These are phyloP conservation scores for Neobulgaria alba DNA, from an alignment of 2,329 filamentous ascomycete genomes.

Conservation along the genomic window DNA sequence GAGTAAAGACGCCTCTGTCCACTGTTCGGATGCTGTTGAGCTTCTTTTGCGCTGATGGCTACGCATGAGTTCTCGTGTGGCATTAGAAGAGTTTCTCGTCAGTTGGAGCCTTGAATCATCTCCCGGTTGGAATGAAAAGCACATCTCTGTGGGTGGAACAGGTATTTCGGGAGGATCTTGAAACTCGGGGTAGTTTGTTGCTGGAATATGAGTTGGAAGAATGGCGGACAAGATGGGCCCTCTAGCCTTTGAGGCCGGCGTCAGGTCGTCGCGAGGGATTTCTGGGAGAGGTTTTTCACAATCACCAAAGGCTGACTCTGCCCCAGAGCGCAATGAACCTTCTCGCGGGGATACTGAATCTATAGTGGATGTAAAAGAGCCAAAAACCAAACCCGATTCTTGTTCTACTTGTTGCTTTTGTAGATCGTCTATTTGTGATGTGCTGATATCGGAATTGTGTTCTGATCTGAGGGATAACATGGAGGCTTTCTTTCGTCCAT, in stretches of 20 bases:
- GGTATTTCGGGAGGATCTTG: not conserved
- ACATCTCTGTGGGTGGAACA: conserved; percentile 5
- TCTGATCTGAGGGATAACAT: too few species aligned
- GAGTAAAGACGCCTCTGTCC: too few species aligned
- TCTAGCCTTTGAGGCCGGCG: too few species aligned
- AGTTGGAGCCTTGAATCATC: conserved; percentile 16
- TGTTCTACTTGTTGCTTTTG: conserved; percentile 7
- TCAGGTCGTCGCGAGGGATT: too few species aligned
- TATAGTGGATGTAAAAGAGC: conserved; percentile 14
- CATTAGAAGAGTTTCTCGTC: conserved; percentile 1
- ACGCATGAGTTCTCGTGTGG: not conserved
- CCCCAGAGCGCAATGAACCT: too few species aligned
- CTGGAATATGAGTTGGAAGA: too few species aligned
- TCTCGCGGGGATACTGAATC: too few species aligned
- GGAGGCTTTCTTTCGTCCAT: too few species aligned
- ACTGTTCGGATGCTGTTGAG: conserved; percentile 4
- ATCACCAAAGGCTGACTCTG: too few species aligned
- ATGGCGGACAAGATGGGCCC: too few species aligned
- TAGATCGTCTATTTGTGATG: conserved; percentile 8
- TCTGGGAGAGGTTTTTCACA: too few species aligned
- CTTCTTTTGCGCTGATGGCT: conserved; percentile 1
- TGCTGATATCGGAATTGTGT: conserved; percentile 3
- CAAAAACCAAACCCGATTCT: conserved; percentile 10
- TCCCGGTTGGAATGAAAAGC: conserved; percentile 22
- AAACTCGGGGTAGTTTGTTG: not conserved